These are phyloP conservation scores for Flaveria trinervia DNA, from an alignment of 129 eudicot genomes.

Conservation along the genomic window DNA sequence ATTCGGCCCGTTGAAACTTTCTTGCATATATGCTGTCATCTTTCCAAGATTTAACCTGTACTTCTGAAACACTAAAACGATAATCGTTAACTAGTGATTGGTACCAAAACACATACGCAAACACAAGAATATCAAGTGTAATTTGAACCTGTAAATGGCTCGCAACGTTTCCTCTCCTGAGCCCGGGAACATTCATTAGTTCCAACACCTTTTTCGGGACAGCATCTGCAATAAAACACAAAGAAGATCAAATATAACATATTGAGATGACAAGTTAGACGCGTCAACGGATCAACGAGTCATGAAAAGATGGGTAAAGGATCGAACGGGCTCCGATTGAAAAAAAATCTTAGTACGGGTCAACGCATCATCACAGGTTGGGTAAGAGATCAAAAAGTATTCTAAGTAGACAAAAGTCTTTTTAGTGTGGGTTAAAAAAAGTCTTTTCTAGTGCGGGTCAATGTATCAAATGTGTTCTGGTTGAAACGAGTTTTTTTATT, in stretches of 20 bases:
- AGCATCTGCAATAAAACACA: slow-evolving; percentile 26
- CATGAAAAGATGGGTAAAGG: background rate
- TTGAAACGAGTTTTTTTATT: no score
- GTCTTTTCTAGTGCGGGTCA: no score
- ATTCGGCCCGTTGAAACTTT: background rate
- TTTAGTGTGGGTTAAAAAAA: background rate
- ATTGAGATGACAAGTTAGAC: background rate
- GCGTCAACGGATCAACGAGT: background rate
- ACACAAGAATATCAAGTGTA: background rate
- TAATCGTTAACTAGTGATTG: slow-evolving; percentile 3
- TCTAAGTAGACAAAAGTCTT: no score
- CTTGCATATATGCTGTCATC: background rate
- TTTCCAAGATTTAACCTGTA: slow-evolving; percentile 29
- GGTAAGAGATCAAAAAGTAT: no score
- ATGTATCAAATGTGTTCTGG: background rate
- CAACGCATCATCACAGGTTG: background rate
- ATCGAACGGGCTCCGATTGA: background rate
- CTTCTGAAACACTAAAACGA: slow-evolving; percentile 29
- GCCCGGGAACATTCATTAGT: slow-evolving; percentile 53
- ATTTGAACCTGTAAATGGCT: slow-evolving; percentile 68
- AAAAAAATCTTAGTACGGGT: no score
- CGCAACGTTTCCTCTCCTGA: slow-evolving; percentile 57
- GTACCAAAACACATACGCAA: background rate
- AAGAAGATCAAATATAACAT: background rate
- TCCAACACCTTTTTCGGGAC: slow-evolving; percentile 52